Evolutionary conservation across 1,284 basidiomycete genomes (phyloP).

Genomic region (Ceratobasidium sp.): DNA sequence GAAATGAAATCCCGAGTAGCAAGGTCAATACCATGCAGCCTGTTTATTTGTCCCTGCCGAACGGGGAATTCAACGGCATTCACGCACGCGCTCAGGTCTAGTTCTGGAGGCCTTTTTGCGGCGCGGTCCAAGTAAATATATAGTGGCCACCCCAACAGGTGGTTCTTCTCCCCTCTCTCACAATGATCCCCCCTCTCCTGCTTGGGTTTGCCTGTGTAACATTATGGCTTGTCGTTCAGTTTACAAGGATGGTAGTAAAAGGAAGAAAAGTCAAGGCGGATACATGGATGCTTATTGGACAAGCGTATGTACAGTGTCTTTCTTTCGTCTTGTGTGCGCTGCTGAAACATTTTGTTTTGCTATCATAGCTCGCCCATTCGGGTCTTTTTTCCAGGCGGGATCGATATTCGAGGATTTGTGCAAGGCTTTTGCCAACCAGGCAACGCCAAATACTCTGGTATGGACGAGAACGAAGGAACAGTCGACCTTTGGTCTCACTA

Average conservation of each 20-base stretch:
- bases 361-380: not conserved
- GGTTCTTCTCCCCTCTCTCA: not conserved
- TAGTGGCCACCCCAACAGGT: too few species aligned
- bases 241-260: not conserved
- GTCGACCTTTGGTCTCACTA: not conserved
- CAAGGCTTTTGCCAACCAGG: slow-evolving; percentile 4
- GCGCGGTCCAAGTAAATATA: too few species aligned
- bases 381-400: not conserved
- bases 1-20: too few species aligned
- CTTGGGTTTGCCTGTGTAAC: not conserved
- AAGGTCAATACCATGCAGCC: too few species aligned
- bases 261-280: not conserved
- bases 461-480: not conserved
- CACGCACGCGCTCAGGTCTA: too few species aligned
- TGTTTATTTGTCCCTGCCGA: too few species aligned
- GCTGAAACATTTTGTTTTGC: not conserved
- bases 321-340: too few species aligned
- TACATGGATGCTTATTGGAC: not conserved
- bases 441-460: slow-evolving; percentile 10
- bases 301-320: slow-evolving; percentile 16
- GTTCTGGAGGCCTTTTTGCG: too few species aligned
- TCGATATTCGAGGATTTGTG: slow-evolving; percentile 6
- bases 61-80: too few species aligned
- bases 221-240: not conserved
- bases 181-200: not conserved